Base-by-base conservation (phyloP, 306 rosid species). In the Lathyrus tuberosus region DNA sequence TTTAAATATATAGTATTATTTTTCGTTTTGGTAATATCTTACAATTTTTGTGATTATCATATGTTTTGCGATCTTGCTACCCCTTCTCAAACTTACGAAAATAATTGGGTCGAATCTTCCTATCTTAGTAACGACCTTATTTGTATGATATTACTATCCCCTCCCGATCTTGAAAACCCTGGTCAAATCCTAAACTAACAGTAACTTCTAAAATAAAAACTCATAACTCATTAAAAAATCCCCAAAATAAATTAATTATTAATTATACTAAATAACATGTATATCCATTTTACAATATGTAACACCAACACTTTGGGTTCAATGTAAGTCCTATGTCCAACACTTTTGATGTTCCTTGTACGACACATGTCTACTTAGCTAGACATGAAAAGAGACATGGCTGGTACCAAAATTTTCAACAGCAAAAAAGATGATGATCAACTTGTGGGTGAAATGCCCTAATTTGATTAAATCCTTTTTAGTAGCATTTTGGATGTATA, bases 141-240 rank as follows among this genome's bases (percentile, higher is more conserved):
- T 26, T 26, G 3, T 26, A 26, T 26, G 30, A 26, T 26, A 26
- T 26, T 26, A 26, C 30, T 26, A 26, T 26, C 30, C 30, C 30
- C 30, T 26, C 30, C 26, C 26, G 26, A 24, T 26, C 30, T 26
- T 26, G 30, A 26, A 1, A 26, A 26, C 30, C 30, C 4, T 26
- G 30, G 51, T 46, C 61, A 35, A 69, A 43, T 61, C 58, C 28
- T 12, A 76, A 53, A 30, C 15, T 28, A 51, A 46, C 11, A 62
- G 18, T 10, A 37, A 68, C 42, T 51, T 41, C 13, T 12, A 40
- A 15, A 24, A 44, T 30, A 22, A 48, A 60, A 33, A 18, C 41
- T 16, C 46, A 16, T 2, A 33, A 18, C 41, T 16, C 46, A 16
- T 2, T 12, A 28, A 51, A 63, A 63, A 33, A 5, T 43, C 0